Evolutionary conservation across 441 rosid species (phyloP).

Genomic region (Geranium incanum): DNA sequence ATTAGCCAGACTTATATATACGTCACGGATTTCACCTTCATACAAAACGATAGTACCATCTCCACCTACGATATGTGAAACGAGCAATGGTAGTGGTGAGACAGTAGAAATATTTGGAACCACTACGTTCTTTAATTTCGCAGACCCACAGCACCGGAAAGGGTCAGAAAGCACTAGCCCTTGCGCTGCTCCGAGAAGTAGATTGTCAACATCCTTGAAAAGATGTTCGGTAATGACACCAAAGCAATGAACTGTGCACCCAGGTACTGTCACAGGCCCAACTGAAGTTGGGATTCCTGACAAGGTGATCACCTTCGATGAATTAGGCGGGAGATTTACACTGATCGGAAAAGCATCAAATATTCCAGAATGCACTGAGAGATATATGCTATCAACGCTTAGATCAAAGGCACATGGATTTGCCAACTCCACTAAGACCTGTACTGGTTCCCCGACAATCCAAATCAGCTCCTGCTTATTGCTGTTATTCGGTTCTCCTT

Average conservation of each 20-base stretch:
- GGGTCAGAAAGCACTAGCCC: conserved; percentile 99
- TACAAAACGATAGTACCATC: conserved; percentile 82
- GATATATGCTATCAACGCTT: conserved; percentile 85
- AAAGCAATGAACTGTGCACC: conserved; percentile 90
- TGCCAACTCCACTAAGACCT: conserved; percentile 94
- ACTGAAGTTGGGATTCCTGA: conserved; percentile 88
- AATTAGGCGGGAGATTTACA: conserved; percentile 79
- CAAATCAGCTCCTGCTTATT: conserved; percentile 80
- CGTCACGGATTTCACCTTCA: conserved; percentile 89
- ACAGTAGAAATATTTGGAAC: conserved; percentile 80
- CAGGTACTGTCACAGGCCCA: conserved; percentile 70
- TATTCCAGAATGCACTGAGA: conserved; percentile 70
- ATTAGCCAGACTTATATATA: conserved; percentile 78
- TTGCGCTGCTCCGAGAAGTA: conserved; percentile 93
- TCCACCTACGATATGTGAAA: conserved; percentile 78
- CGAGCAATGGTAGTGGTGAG: conserved; percentile 69
- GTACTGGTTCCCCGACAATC: conserved; percentile 96
- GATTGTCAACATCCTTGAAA: conserved; percentile 86
- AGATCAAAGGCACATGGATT: conserved; percentile 93
- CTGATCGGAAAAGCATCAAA: conserved; percentile 91
- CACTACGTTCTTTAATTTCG: conserved; percentile 60
- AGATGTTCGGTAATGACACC: conserved; percentile 92
- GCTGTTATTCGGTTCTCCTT: conserved; percentile 68
- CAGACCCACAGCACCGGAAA: conserved; percentile 86
- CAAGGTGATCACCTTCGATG: conserved; percentile 91